Conservation (phyloP, 129 eudicot genomes). For the Apium graveolens region DNA sequence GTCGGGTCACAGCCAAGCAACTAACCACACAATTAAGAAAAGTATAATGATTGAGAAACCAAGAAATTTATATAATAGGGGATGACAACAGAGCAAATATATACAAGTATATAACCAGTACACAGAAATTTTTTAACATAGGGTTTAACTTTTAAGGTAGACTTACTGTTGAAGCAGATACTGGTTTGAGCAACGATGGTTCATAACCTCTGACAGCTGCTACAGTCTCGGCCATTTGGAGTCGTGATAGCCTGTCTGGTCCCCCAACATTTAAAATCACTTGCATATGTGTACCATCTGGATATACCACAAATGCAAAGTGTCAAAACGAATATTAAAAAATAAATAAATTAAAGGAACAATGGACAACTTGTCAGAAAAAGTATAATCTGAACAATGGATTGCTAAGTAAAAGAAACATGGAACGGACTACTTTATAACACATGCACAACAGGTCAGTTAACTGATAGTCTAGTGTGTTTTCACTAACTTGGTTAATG, state of each 20-base stretch:
- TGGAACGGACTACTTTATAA: neutral
- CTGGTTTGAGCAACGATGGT: constrained; percentile 59
- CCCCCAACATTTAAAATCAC: constrained; percentile 73
- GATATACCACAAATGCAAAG: constrained; percentile 16
- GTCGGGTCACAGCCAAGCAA: neutral
- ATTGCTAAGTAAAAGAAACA: neutral
- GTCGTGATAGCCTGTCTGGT: constrained; percentile 79
- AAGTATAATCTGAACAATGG: neutral
- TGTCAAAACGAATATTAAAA: neutral
- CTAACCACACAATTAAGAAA: neutral
- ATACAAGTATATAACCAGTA: neutral
- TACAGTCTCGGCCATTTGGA: constrained; percentile 89
- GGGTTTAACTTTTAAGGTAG: constrained; percentile 2
- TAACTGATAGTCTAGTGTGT: neutral
- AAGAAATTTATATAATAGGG: neutral
- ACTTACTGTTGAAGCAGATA: constrained; percentile 78
- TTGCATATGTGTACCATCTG: constrained; percentile 57
- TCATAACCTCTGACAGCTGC: constrained; percentile 57
- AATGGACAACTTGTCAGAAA: neutral
- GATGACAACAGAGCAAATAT: neutral
- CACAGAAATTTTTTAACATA: neutral
- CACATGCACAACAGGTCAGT: constrained; percentile 4
- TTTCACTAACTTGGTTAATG: neutral
- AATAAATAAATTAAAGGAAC: neutral
- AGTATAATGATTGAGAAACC: constrained; percentile 5